A percentile compares a stretch with the other conserved stretches of the same genome.
Conservation (phyloP, 106 monocot species). For the Dioscorea zingiberensis region DNA sequence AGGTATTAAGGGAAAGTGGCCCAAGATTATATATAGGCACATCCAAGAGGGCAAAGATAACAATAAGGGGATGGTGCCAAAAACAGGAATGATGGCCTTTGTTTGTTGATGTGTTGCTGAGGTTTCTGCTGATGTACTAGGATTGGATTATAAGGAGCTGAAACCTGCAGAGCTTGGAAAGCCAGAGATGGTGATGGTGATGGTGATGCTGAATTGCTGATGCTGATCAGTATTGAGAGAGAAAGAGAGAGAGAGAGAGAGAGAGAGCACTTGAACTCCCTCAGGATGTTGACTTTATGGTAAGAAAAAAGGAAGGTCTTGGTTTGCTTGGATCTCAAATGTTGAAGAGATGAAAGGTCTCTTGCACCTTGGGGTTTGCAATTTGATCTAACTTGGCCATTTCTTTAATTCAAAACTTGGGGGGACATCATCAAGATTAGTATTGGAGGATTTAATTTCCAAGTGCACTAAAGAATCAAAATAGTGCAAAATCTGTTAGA, state of each 20-base stretch:
- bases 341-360: no score
- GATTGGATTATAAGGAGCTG: slow-evolving; percentile 2
- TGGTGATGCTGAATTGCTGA: background rate
- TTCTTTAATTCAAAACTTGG: no score
- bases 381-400: no score
- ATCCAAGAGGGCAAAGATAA: slow-evolving; percentile 11
- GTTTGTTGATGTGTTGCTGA: slow-evolving; percentile 1
- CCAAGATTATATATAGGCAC: slow-evolving; percentile 19
- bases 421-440: no score
- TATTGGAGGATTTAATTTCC: no score
- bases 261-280: background rate
- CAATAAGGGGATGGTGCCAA: slow-evolving; percentile 16
- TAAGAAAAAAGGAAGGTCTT: no score
- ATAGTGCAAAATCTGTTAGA: no score
- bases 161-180: background rate
- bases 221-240: background rate
- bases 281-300: no score
- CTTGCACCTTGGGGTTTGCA: no score
- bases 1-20: slow-evolving; percentile 44
- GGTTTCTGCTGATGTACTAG: slow-evolving; percentile 4
- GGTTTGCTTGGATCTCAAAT: no score
- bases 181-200: background rate
- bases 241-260: background rate
- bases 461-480: no score
- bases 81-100: slow-evolving; percentile 1